phyloP scores from a whole-genome alignment of 2,329 filamentous ascomycete species.

The Coniochaeta hoffmannii region DNA sequence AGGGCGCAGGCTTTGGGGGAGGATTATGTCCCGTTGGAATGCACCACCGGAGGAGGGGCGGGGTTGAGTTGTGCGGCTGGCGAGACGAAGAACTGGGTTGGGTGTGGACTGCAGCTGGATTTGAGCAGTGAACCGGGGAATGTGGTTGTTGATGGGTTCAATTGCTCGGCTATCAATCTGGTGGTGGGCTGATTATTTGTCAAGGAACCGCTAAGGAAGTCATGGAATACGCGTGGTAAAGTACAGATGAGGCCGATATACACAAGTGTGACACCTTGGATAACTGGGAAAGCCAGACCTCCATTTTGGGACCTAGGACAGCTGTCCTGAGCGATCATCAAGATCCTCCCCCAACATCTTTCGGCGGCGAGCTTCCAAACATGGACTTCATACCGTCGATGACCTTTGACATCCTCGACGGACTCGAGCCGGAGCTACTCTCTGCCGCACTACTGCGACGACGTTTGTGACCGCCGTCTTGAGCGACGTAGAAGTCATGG shows the following conservation, averaged over 20 bases:
- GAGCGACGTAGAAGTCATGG: background rate
- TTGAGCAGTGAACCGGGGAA: constrained; percentile 15
- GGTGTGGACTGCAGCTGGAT: constrained; percentile 21
- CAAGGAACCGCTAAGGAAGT: background rate
- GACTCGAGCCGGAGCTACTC: background rate
- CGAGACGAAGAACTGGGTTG: constrained; percentile 18
- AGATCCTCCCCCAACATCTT: background rate
- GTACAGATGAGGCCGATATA: too few species aligned
- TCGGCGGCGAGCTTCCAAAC: background rate
- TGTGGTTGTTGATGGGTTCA: constrained; percentile 19
- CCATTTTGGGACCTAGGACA: background rate
- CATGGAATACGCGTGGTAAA: too few species aligned
- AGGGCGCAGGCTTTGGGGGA: constrained; percentile 13
- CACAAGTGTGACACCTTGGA: too few species aligned
- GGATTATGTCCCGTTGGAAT: constrained; percentile 18
- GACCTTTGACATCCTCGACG: background rate
- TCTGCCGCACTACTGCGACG: background rate
- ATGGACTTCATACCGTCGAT: background rate
- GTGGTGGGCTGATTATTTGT: background rate
- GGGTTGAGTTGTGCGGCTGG: constrained; percentile 15
- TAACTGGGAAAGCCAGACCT: too few species aligned
- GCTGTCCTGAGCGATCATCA: background rate
- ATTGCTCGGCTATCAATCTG: constrained; percentile 13
- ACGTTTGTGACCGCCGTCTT: background rate
- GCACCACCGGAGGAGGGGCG: constrained; percentile 8